Evolutionary conservation across 2,329 filamentous ascomycete genomes (phyloP).

Genomic region (Sporothrix brunneoviolacea): DNA sequence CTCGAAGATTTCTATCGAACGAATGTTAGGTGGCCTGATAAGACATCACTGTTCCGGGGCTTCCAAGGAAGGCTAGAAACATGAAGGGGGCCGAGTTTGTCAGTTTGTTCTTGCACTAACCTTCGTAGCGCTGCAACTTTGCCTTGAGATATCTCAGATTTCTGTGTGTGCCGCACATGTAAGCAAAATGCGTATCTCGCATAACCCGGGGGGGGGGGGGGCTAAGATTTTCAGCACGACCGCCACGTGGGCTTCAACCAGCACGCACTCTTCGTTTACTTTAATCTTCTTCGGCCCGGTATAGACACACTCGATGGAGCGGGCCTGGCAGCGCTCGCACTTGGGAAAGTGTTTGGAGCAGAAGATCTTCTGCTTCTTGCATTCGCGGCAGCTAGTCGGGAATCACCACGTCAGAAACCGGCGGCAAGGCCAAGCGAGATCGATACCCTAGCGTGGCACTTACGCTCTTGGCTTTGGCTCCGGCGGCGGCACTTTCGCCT

Average conservation of each 20-base stretch:
- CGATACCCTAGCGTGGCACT: background rate
- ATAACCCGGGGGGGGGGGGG: background rate
- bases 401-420: background rate
- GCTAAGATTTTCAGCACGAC: too few species aligned
- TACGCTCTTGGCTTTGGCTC: conserved; percentile 14
- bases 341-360: conserved; percentile 17
- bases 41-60: background rate
- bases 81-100: too few species aligned
- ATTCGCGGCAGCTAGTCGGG: conserved; percentile 16
- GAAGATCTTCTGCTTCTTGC: conserved; percentile 17
- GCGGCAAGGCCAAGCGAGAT: too few species aligned
- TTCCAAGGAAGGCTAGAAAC: too few species aligned
- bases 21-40: background rate
- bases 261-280: conserved; percentile 16
- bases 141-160: conserved; percentile 14
- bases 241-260: too few species aligned
- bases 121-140: conserved; percentile 14
- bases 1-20: conserved; percentile 13
- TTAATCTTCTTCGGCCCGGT: conserved; percentile 16
- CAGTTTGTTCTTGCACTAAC: too few species aligned
- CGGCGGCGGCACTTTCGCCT: background rate
- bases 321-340: conserved; percentile 15
- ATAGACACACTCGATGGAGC: conserved; percentile 16
- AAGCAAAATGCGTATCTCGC: background rate
- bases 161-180: conserved; percentile 8